Conservation (phyloP, 1,139 yeast genomes). For the Saccharomyces uvarum region DNA sequence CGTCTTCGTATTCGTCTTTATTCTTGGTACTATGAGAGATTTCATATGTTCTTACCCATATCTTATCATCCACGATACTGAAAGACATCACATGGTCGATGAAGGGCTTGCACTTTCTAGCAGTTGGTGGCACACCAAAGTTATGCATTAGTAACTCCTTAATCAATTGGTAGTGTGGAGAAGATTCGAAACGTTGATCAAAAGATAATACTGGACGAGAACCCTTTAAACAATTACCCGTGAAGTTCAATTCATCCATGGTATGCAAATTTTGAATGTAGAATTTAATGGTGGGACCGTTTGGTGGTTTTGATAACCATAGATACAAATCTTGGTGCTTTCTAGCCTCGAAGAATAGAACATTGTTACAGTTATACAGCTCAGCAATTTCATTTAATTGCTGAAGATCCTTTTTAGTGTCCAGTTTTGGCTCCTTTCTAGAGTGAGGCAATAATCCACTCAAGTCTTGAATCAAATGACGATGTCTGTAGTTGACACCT, state of each 20-base stretch:
- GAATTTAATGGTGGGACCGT: constrained; percentile 94
- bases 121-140: constrained; percentile 93
- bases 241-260: constrained; percentile 89
- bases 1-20: constrained; percentile 42
- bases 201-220: constrained; percentile 93
- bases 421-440: constrained; percentile 92
- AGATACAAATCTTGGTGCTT: constrained; percentile 92
- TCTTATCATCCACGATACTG: constrained; percentile 83
- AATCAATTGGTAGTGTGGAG: constrained; percentile 61
- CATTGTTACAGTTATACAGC: constrained; percentile 91
- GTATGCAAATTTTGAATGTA: constrained; percentile 93
- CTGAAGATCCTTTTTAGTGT: constrained; percentile 79
- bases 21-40: constrained; percentile 61
- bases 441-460: constrained; percentile 82
- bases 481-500: constrained; percentile 90
- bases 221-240: constrained; percentile 93
- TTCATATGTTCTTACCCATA: constrained; percentile 95
- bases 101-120: constrained; percentile 93
- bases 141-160: constrained; percentile 81
- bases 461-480: constrained; percentile 84
- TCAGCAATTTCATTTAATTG: constrained; percentile 95
- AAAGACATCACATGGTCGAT: constrained; percentile 92
- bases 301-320: constrained; percentile 95
- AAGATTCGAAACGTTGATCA: constrained; percentile 65
- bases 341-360: constrained; percentile 90